Percentiles rank a stretch among this genome's conserved stretches.
phyloP scores from a whole-genome alignment of 352 stramenopile species.

The Saprolegnia parasitica region DNA sequence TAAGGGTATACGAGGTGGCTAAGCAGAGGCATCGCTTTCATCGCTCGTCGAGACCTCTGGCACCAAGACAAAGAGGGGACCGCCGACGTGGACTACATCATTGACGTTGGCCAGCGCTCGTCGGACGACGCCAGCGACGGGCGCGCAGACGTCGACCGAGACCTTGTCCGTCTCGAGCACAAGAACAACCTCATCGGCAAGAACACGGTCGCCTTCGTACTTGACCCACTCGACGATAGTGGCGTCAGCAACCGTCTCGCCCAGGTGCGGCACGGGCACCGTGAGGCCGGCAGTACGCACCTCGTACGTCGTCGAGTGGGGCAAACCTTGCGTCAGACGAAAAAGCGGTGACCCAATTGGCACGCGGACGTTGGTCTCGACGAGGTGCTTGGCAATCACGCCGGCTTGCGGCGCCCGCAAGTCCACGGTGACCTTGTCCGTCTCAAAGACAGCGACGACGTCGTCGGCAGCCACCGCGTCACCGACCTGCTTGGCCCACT shows the following conservation, averaged over 20 bases:
- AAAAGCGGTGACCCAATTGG: constrained; percentile 91
- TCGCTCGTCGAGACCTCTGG: constrained; percentile 47
- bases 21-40: too few species aligned
- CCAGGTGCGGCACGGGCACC: constrained; percentile 74
- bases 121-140: constrained; percentile 82
- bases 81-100: constrained; percentile 93
- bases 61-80: constrained; percentile 84
- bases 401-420: constrained; percentile 85
- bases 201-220: constrained; percentile 86
- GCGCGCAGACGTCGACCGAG: constrained; percentile 84
- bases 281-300: constrained; percentile 23
- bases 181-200: constrained; percentile 93
- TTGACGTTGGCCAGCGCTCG: constrained; percentile 91
- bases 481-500: constrained; percentile 92
- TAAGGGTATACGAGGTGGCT: too few species aligned
- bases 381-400: constrained; percentile 85
- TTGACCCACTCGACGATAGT: constrained; percentile 95
- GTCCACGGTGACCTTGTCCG: constrained; percentile 96
- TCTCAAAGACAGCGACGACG: constrained; percentile 97
- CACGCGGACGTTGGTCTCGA: constrained; percentile 92
- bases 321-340: constrained; percentile 78
- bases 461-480: constrained; percentile 93
- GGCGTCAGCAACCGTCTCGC: constrained; percentile 95
- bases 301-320: constrained; percentile 20
- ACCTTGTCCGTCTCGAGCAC: constrained; percentile 97